Conservation (phyloP, 1,139 yeast genomes). For the Debaryomyces sp. region DNA sequence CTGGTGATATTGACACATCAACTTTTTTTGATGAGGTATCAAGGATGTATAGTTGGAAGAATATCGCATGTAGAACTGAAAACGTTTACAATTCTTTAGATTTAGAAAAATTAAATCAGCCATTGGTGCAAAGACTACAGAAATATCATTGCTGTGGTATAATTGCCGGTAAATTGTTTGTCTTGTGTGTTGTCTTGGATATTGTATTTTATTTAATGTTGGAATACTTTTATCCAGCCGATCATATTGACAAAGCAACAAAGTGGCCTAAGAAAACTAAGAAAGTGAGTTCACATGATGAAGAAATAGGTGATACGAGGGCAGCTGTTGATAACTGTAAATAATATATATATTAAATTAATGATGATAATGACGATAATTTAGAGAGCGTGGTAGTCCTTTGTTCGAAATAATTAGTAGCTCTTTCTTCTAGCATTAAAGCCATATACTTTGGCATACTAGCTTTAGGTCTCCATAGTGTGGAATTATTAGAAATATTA, state of each 20-base stretch:
- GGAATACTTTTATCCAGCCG: slow-evolving; percentile 72
- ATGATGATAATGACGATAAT: neutral
- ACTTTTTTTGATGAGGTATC: slow-evolving; percentile 77
- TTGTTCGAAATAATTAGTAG: slow-evolving; percentile 12
- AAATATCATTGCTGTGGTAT: slow-evolving; percentile 75
- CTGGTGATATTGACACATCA: slow-evolving; percentile 67
- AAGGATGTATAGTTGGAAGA: slow-evolving; percentile 89
- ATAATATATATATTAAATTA: neutral
- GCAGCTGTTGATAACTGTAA: slow-evolving; percentile 9
- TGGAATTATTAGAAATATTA: neutral
- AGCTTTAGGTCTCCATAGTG: slow-evolving; percentile 24
- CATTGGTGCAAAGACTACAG: slow-evolving; percentile 51
- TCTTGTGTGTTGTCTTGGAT: slow-evolving; percentile 79
- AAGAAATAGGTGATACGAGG: neutral
- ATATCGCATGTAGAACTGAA: slow-evolving; percentile 86
- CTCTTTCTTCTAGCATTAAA: slow-evolving; percentile 15
- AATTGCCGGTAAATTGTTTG: slow-evolving; percentile 84
- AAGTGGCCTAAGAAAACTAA: slow-evolving; percentile 67
- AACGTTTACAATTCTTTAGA: slow-evolving; percentile 69
- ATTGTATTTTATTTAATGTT: slow-evolving; percentile 62
- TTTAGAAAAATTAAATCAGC: slow-evolving; percentile 43
- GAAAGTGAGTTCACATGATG: neutral
- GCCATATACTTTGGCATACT: slow-evolving; percentile 23
- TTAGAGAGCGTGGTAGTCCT: slow-evolving; percentile 10
- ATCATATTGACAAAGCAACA: slow-evolving; percentile 65